Evolutionary conservation across 352 stramenopile species (phyloP), one percentile per base, ranked within the genome.

Genomic region (Elongisporangium undulatum): DNA sequence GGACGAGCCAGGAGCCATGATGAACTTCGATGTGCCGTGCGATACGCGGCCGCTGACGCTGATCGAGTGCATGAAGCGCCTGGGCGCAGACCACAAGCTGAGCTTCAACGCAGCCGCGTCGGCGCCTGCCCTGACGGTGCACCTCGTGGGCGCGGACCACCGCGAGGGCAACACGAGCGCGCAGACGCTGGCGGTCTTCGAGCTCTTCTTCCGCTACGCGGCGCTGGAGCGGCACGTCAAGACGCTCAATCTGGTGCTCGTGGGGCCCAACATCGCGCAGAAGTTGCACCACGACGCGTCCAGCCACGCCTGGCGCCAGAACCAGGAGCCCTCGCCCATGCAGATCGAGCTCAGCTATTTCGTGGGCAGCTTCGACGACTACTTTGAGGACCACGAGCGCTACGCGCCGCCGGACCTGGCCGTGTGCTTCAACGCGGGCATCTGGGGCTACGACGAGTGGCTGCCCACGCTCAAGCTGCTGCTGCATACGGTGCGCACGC

Each of bases 361-460:
- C 55, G 82, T 88, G 17, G 75, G 82, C 26, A 74, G 72, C 59
- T 93, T 90, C 21, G 79, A 91, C 55, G 62, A 60, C 19, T 90
- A 81, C 49, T 80, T 76, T 52, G 23, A 59, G 3, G 76, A 88
- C 50, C 75, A 76, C 41, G 50, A 58, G 12, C 29, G 58, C 51
- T 91, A 88, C 64, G 53, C 63, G 51, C 55, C 66, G 7, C 80
- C 86, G 4, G 75, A 91, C 55, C 68, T 92, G 6, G 73, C 76
- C 1, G 79, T 92, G 45, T 92, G 82, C 59, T 96, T 94, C 58
- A 94, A 96, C 51, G 87, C 87, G 15, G 87, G 87, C 4, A 81
- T 96, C 23, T 96, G 87, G 87, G 87, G 87, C 45, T 96, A 96
- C 62, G 84, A 96, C 62, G 73, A 92, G 61, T 96, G 87, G 87